phyloP scores from a whole-genome alignment of 495 filamentous ascomycete genomes.

The Penicillium cosmopolitanum region DNA sequence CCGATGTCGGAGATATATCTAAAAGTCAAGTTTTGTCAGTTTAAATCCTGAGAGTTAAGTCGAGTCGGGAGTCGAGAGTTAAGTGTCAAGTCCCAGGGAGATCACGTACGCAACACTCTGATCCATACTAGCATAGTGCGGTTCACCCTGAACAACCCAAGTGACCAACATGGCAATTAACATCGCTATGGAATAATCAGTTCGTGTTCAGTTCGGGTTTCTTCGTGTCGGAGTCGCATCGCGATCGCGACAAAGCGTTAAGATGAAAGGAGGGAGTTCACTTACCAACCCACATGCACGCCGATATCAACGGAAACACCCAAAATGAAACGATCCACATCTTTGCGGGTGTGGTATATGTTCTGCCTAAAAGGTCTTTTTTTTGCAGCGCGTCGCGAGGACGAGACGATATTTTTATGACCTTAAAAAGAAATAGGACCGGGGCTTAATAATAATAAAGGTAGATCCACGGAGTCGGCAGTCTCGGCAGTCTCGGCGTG shows the following conservation, averaged over 20 bases:
- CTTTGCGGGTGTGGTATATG: constrained; percentile 9
- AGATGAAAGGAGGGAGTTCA: background rate
- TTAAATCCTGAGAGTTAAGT: no score
- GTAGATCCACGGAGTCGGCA: no score
- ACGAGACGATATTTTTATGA: no score
- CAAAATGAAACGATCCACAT: constrained; percentile 64
- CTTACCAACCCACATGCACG: constrained; percentile 77
- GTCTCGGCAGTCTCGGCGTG: no score
- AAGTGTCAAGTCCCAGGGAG: no score
- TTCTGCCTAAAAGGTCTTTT: no score
- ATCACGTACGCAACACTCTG: constrained; percentile 74
- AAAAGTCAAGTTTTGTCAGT: no score
- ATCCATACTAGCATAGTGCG: constrained; percentile 69
- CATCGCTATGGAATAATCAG: constrained; percentile 51
- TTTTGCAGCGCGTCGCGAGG: no score
- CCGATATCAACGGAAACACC: constrained; percentile 81
- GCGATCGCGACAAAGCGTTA: background rate
- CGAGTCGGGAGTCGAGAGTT: no score
- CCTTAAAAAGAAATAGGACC: no score
- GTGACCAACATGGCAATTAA: constrained; percentile 68
- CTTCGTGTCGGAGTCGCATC: no score
- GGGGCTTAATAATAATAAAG: no score
- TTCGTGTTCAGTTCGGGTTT: background rate
- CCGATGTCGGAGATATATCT: constrained; percentile 81
- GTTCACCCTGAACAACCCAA: constrained; percentile 67